Evolutionary conservation across 305 asterid species (phyloP).

Genomic region (Fraxinus nigra): DNA sequence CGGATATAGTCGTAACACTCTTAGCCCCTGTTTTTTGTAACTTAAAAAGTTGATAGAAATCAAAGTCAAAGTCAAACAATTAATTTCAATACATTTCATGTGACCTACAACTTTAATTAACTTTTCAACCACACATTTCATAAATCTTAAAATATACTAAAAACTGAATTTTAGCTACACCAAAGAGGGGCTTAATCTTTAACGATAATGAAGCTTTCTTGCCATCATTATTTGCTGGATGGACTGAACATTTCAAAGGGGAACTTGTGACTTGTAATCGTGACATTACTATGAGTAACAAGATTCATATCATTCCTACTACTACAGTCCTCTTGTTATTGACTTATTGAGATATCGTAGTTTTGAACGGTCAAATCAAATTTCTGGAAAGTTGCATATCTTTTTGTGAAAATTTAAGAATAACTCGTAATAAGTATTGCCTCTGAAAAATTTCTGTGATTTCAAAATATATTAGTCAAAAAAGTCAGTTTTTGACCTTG

Average conservation of each 20-base stretch:
- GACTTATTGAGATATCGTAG: neutral
- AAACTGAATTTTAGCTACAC: neutral
- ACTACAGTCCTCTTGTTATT: neutral
- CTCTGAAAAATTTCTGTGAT: neutral
- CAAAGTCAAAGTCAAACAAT: neutral
- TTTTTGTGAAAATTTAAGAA: neutral
- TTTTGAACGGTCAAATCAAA: neutral
- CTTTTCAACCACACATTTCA: neutral
- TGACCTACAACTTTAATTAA: neutral
- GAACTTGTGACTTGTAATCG: neutral
- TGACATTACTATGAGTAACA: neutral
- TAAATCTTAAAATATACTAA: too few relatives aligned
- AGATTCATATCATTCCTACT: neutral
- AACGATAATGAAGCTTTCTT: neutral
- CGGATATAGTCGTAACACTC: neutral
- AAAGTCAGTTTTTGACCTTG: neutral
- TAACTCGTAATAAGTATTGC: neutral
- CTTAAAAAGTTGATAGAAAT: neutral
- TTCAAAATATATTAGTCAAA: neutral
- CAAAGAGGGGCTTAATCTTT: neutral
- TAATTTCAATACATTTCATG: neutral
- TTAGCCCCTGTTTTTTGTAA: neutral
- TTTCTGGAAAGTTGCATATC: neutral
- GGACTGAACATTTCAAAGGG: neutral
- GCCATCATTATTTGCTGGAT: neutral